phyloP scores from a whole-genome alignment of 495 filamentous ascomycete species.

The Lophium mytilinum region DNA sequence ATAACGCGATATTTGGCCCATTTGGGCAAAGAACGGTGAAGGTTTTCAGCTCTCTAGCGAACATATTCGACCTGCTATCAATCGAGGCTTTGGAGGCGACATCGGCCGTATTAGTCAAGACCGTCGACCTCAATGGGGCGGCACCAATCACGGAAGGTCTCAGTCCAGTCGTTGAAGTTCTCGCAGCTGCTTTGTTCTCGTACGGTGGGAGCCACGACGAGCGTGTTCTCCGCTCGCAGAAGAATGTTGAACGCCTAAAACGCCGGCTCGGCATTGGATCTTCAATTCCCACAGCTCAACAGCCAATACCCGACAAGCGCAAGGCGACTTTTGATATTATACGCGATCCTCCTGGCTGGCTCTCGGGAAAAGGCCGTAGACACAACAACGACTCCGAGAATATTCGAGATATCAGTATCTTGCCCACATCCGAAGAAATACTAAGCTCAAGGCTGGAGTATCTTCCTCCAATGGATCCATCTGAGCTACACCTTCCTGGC shows the following conservation, averaged over 20 bases:
- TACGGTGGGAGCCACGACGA: slow-evolving; percentile 13
- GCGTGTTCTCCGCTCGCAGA: not conserved
- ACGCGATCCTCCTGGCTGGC: slow-evolving; percentile 37
- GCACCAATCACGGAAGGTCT: slow-evolving; percentile 28
- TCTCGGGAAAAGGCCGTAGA: slow-evolving; percentile 46
- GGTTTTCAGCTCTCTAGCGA: slow-evolving; percentile 33
- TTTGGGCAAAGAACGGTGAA: slow-evolving; percentile 39
- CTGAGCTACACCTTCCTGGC: slow-evolving; percentile 48
- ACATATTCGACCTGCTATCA: slow-evolving; percentile 10
- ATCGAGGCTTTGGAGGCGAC: slow-evolving; percentile 1
- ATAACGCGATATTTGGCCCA: slow-evolving; percentile 47
- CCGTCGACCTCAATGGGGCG: slow-evolving; percentile 31
- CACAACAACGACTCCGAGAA: slow-evolving; percentile 61
- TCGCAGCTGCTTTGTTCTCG: slow-evolving; percentile 26
- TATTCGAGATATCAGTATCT: slow-evolving; percentile 52
- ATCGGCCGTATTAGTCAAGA: slow-evolving; percentile 21
- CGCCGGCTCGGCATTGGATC: not conserved
- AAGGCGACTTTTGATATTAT: slow-evolving; percentile 2
- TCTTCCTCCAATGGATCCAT: slow-evolving; percentile 48
- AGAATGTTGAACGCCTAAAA: not conserved
- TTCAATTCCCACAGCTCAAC: not conserved
- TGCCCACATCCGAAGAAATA: slow-evolving; percentile 59
- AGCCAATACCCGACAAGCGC: not conserved
- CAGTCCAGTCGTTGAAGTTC: slow-evolving; percentile 24
- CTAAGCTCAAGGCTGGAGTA: slow-evolving; percentile 46